Evolutionary conservation across 2,329 filamentous ascomycete species (phyloP).

Genomic region (Pseudomassariella vexata): DNA sequence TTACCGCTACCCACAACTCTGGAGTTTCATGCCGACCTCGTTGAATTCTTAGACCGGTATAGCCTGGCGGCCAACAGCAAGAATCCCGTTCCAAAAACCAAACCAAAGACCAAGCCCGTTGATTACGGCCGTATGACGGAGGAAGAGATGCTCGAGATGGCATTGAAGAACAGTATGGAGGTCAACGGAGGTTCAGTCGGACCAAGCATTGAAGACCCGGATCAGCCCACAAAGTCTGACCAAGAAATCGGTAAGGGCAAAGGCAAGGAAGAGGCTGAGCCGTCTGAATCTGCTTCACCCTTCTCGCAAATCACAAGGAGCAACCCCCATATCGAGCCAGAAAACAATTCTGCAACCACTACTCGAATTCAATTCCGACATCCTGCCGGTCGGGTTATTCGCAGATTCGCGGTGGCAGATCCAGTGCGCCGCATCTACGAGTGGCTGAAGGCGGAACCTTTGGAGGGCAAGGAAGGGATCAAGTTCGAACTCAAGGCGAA

Average conservation of each 20-base stretch:
- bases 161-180: constrained; percentile 80
- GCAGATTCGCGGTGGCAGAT: constrained; percentile 74
- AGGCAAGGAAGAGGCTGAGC: constrained; percentile 41
- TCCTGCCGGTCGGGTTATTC: constrained; percentile 76
- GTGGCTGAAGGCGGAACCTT: constrained; percentile 86
- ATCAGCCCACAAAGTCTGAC: constrained; percentile 72
- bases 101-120: constrained; percentile 63
- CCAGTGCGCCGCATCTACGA: constrained; percentile 82
- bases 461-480: constrained; percentile 72
- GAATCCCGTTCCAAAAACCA: constrained; percentile 82
- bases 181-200: constrained; percentile 37
- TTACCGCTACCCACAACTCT: constrained; percentile 66
- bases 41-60: constrained; percentile 96
- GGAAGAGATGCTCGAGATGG: constrained; percentile 95
- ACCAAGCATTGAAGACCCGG: constrained; percentile 69
- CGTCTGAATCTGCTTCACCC: constrained; percentile 25
- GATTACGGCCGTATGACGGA: constrained; percentile 89
- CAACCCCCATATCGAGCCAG: constrained; percentile 73
- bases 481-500: constrained; percentile 86
- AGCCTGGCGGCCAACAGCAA: constrained; percentile 82
- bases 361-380: constrained; percentile 93
- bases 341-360: constrained; percentile 60
- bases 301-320: constrained; percentile 70
- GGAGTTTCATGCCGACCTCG: constrained; percentile 86
- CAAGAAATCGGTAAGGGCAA: constrained; percentile 41